Evolutionary conservation across 2,329 filamentous ascomycete species (phyloP), one percentile per base, ranked within the genome.

Genomic region (Aspergillus candidus): DNA sequence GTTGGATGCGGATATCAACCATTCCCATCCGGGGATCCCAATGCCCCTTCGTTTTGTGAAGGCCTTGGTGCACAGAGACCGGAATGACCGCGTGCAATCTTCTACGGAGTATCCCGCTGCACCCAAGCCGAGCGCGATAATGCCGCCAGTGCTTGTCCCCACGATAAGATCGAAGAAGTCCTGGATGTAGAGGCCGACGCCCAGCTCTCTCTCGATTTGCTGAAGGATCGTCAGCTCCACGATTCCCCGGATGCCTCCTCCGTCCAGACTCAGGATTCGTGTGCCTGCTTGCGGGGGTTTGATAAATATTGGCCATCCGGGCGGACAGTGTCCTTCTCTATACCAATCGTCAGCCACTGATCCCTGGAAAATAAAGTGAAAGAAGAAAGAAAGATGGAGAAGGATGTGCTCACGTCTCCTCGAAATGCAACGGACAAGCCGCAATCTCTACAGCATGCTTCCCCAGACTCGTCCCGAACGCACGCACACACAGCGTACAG

Each of bases 91-190:
- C 11, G 13, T 39, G 13, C 37, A 39, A 32, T 39, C 18, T 8
- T 39, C 8, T 4, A 39, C 37, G 13, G 37, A 39, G 11, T 39
- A 6, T 13, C 37, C 37, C 8, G 11, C n/a, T 4, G 37, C 37
- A 0, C 37, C 37, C 12, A 39, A 14, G 11, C 37, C 37, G 10
- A 39, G 37, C 6, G 37, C 37, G 14, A 39, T 39, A 10, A 39
- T 39, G 4, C 37, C 37, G 5, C 37, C 37, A 1, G 37, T 39
- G 27, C 37, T 39, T 30, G 37, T 39, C 15, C 37, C 37, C 18
- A 39, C 37, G 13, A 39, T 39, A 10, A 39, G 37, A 31, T 39
- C 37, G 15, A 39, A 39, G 22, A 39, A 39, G 29, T 39, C 37
- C 27, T 39, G 37, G 27, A 39, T 39, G 13, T 31, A 39, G 8